Percentiles rank a stretch among this genome's conserved stretches.
phyloP scores from a whole-genome alignment of 371 early-diverging fungal species.

The Mucor velutinosus region DNA sequence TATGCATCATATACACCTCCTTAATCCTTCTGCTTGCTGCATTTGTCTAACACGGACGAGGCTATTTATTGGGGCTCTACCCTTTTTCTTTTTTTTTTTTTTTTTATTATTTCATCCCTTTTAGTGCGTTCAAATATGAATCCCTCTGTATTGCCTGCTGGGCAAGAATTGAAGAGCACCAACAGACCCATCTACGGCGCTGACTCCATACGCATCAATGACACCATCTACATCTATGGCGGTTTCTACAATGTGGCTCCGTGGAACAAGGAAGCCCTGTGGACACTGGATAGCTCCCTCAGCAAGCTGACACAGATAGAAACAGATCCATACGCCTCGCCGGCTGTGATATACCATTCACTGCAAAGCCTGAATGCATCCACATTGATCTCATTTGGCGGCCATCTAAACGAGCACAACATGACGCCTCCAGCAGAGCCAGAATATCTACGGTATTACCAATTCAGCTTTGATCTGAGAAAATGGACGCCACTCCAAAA shows the following conservation, averaged over 20 bases:
- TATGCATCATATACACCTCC: neutral
- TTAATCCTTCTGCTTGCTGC: neutral
- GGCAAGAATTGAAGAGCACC: constrained; percentile 36
- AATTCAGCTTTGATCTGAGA: constrained; percentile 7
- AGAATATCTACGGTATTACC: constrained; percentile 34
- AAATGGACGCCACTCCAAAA: constrained; percentile 37
- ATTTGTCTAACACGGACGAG: neutral
- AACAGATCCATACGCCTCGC: constrained; percentile 36
- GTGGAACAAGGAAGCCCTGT: constrained; percentile 39
- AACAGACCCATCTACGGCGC: constrained; percentile 35
- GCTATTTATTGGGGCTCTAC: neutral
- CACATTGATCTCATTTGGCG: constrained; percentile 32
- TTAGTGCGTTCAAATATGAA: constrained; percentile 2
- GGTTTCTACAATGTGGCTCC: constrained; percentile 35
- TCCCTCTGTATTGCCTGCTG: neutral
- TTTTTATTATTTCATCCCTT: neutral
- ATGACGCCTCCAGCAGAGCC: neutral
- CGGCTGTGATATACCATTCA: constrained; percentile 28
- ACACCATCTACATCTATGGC: constrained; percentile 34
- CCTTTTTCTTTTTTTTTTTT: neutral
- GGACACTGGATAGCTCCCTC: constrained; percentile 16
- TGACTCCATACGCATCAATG: constrained; percentile 18
- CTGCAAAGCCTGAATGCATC: constrained; percentile 10
- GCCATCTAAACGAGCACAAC: constrained; percentile 16
- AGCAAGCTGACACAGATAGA: constrained; percentile 20